Evolutionary conservation across 768 basidiomycete genomes (phyloP), one percentile per base, ranked within the genome.

Genomic region (Stropharia rugosoannulata): DNA sequence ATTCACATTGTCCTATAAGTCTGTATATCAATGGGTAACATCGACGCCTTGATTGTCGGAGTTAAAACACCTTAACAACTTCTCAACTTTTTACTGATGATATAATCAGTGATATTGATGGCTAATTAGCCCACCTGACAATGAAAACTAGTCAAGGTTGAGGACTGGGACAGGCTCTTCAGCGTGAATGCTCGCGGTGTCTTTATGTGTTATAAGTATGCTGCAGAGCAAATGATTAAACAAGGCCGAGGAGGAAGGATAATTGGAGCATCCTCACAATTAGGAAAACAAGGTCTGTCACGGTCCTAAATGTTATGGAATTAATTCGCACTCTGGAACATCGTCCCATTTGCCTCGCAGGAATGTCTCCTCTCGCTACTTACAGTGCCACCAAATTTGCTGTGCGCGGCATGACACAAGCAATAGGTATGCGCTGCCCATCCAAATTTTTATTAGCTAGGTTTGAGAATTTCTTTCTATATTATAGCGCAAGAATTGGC

Each of bases 161-260:
- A 74, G 7, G 67, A 74, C 0, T 78, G 71, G 74, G 74, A 85
- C 63, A 68, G 62, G 64, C 32, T 71, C 3, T 71, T 80, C 57
- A 70, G 74, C 2, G 69, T 86, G 62, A 87, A 88, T 62, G 73
- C 78, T 57, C 77, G 80, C 48, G 84, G 84, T 38, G 69, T 77
- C 1, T 86, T 82, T 70, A 74, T 82, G 56, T 86, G 83, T 63
- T 87, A 86, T 41, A 82, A 84, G 46, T 75, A 86, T 56, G 87
- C 84, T 1, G 84, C 81, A 18, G 72, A 70, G 49, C 79, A 82
- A 60, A 88, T 89, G 87, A 59, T 68, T 22, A 75, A 85, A 8
- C 81, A 81, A 67, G 75, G 78, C 1, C 69, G 68, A 4, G 77
- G 82, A 11, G 82, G 85, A 3, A 72, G 80, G 13, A 82, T 88